A percentile compares a stretch with the other conserved stretches of the same genome.
Conservation (phyloP, 345 rosid genomes). For the Adansonia digitata region DNA sequence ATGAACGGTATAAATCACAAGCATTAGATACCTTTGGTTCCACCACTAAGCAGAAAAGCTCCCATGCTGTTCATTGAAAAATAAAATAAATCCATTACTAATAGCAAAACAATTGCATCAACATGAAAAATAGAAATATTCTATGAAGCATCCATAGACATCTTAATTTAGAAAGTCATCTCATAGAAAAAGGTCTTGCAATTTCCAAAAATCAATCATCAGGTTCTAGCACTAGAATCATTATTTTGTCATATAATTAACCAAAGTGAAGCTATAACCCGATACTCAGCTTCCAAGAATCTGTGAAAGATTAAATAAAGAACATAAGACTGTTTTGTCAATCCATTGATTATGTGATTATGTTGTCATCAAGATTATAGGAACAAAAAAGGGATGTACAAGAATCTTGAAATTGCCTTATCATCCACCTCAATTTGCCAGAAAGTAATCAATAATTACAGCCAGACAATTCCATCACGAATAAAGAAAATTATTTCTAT, state of each 20-base stretch:
- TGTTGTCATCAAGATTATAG: neutral
- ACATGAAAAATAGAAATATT: neutral
- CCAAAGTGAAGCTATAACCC: neutral
- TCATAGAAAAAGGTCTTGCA: neutral
- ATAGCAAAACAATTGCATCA: neutral
- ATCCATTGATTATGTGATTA: neutral
- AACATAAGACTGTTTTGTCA: neutral
- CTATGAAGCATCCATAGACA: neutral
- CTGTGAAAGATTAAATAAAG: neutral
- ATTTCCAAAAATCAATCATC: constrained; percentile 1
- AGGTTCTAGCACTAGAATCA: neutral
- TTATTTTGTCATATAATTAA: neutral
- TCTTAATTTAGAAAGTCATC: neutral
- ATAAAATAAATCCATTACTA: constrained; percentile 10
- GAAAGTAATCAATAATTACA: neutral
- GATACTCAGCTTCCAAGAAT: neutral
- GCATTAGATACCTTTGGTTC: constrained; percentile 75
- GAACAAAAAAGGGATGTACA: neutral
- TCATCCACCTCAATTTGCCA: neutral
- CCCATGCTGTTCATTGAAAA: constrained; percentile 65
- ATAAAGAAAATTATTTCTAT: neutral
- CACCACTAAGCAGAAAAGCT: constrained; percentile 94
- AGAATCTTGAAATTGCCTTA: neutral
- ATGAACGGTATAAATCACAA: constrained; percentile 4
- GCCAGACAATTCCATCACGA: neutral